A percentile compares a stretch with the other conserved stretches of the same genome.
Conservation (phyloP, 108 stramenopile genomes). For the Thalassiosira profunda region DNA sequence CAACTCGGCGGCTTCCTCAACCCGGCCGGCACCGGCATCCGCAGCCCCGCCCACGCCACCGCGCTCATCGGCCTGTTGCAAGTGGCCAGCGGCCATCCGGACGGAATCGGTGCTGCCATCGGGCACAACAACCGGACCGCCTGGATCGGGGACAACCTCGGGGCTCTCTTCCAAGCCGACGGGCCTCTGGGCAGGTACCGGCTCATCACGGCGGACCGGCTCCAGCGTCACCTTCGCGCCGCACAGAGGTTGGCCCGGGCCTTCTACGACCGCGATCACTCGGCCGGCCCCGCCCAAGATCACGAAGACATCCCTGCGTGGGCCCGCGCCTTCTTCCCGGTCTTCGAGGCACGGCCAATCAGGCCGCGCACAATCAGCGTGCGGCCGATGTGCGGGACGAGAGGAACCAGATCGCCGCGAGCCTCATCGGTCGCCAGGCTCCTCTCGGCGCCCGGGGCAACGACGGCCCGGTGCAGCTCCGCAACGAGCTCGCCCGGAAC, state of each 20-base stretch:
- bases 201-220: background rate
- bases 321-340: constrained; percentile 7
- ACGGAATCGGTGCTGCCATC: background rate
- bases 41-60: too few relatives aligned
- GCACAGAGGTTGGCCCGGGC: background rate
- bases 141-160: background rate
- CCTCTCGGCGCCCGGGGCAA: background rate
- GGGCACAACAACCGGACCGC: background rate
- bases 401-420: background rate
- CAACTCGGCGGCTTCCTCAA: too few relatives aligned
- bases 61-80: background rate
- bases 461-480: background rate
- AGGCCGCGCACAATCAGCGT: background rate
- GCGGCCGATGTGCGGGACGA: background rate
- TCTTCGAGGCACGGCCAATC: background rate
- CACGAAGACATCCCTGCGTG: constrained; percentile 14
- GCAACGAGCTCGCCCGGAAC: background rate
- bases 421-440: constrained; percentile 5
- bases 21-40: too few relatives aligned
- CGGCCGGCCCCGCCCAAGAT: background rate
- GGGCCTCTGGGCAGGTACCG: background rate
- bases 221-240: background rate
- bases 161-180: background rate
- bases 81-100: background rate
- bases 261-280: constrained; percentile 3